These are phyloP conservation scores for Geranium incanum DNA, from an alignment of 441 rosid species.

Conservation along the genomic window DNA sequence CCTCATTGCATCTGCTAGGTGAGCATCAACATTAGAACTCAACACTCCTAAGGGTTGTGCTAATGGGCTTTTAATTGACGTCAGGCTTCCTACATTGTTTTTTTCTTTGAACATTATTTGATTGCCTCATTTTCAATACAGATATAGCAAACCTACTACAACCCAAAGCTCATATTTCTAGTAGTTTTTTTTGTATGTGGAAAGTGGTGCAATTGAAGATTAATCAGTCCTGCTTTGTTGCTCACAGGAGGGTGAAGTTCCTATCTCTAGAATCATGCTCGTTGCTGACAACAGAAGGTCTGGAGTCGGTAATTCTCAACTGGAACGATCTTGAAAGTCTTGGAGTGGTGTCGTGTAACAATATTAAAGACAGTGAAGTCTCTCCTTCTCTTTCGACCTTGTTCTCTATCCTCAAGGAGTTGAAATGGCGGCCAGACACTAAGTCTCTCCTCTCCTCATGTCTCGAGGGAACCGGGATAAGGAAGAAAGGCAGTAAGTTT, in stretches of 20 bases:
- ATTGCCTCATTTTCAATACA: background rate
- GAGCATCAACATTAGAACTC: background rate
- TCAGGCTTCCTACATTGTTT: background rate
- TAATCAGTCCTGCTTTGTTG: conserved; percentile 9
- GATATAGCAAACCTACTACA: background rate
- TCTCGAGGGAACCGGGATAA: conserved; percentile 47
- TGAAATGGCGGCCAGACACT: conserved; percentile 65
- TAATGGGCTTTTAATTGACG: background rate
- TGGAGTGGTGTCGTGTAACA: conserved; percentile 48
- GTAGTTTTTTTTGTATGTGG: background rate
- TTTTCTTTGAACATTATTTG: background rate
- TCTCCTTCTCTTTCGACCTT: conserved; percentile 52
- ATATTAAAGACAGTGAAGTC: conserved; percentile 47
- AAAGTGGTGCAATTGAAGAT: background rate
- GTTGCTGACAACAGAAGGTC: conserved; percentile 44
- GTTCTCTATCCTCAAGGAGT: conserved; percentile 52
- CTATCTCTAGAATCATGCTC: conserved; percentile 62
- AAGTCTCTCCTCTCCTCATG: conserved; percentile 45
- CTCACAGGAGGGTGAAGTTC: conserved; percentile 45
- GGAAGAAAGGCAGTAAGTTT: conserved; percentile 59
- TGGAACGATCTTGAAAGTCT: conserved; percentile 60
- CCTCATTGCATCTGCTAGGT: background rate
- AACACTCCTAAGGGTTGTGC: background rate
- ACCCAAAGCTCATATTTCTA: background rate
- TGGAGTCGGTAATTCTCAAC: conserved; percentile 51